Evolutionary conservation across 1,284 basidiomycete genomes (phyloP), one percentile per base, ranked within the genome.

Genomic region (Phenoliferia sp.): DNA sequence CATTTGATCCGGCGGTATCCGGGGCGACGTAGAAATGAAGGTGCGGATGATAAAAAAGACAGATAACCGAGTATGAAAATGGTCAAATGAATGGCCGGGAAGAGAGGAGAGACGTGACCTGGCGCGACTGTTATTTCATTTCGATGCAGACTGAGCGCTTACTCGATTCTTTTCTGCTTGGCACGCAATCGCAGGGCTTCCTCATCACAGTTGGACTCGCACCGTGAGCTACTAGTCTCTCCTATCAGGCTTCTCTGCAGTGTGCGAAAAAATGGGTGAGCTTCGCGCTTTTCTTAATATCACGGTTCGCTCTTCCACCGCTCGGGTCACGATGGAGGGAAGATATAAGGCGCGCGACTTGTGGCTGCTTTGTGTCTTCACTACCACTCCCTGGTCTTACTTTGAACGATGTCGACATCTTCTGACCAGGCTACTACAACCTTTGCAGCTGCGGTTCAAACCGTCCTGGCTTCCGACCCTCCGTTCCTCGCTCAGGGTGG

Each of bases 1-100:
- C 64, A 29, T 64, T 75, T 31, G 69, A 70, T n/a, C 22, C 22
- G 2, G 34, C 35, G 33, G 59, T 17, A 7, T 61, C 10, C 26
- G 9, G 35, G 35, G 44, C 6, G 19, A 7, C 12, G 39, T 44
- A 44, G 39, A 12, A 12, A 44, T 12, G 39, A 12, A 44, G 39
- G 12, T 22, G 22, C 12, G 39, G 39, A 44, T 22, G 22, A 22
- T 44, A 22, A 12, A 44, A 12, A 12, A 44, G 39, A 44, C 12
- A 44, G 12, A 44, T 12, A 44, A 44, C 12, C 39, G 22, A 44
- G 12, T 22, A 44, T 12, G 39, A 44, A 22, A 44, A 44, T 22
- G 12, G 12, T 44, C 22, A 12, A 44, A 12, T 22, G 39, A 22
- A 12, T 12, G 39, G 39, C 39, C 39, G 39, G 39, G 22, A 22